Evolutionary conservation across 306 rosid species (phyloP).

Genomic region (Lithocarpus polystachyus): DNA sequence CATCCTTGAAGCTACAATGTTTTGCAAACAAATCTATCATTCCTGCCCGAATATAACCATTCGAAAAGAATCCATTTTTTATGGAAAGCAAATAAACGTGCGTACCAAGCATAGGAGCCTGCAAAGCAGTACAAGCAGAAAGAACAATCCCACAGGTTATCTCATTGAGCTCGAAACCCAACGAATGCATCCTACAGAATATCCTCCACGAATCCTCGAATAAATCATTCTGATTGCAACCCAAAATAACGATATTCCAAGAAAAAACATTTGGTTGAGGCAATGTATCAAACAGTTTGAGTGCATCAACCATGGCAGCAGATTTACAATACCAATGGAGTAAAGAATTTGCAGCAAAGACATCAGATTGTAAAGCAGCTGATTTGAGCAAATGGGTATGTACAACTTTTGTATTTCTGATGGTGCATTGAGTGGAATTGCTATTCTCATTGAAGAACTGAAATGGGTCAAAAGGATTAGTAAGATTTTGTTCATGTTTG

Average conservation of each 20-base stretch:
- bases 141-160: slow-evolving; percentile 67
- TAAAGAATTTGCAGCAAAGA: slow-evolving; percentile 40
- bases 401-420: slow-evolving; percentile 32
- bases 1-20: slow-evolving; percentile 26
- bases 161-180: slow-evolving; percentile 37
- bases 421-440: slow-evolving; percentile 17
- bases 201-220: slow-evolving; percentile 45
- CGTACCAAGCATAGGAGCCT: slow-evolving; percentile 34
- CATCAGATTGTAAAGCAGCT: slow-evolving; percentile 34
- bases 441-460: slow-evolving; percentile 37
- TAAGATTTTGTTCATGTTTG: slow-evolving; percentile 7
- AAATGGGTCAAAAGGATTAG: slow-evolving; percentile 26
- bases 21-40: slow-evolving; percentile 43
- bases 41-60: slow-evolving; percentile 41
- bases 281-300: slow-evolving; percentile 39
- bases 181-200: slow-evolving; percentile 48
- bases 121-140: slow-evolving; percentile 56
- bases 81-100: slow-evolving; percentile 40
- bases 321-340: slow-evolving; percentile 39
- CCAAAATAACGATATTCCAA: slow-evolving; percentile 75
- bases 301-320: slow-evolving; percentile 37
- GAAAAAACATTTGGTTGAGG: slow-evolving; percentile 46
- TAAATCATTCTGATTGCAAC: slow-evolving; percentile 35
- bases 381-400: slow-evolving; percentile 48
- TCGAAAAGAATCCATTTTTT: slow-evolving; percentile 38